These are phyloP conservation scores for Clonostachys solani DNA, from an alignment of 2,329 filamentous ascomycete genomes.

Conservation along the genomic window DNA sequence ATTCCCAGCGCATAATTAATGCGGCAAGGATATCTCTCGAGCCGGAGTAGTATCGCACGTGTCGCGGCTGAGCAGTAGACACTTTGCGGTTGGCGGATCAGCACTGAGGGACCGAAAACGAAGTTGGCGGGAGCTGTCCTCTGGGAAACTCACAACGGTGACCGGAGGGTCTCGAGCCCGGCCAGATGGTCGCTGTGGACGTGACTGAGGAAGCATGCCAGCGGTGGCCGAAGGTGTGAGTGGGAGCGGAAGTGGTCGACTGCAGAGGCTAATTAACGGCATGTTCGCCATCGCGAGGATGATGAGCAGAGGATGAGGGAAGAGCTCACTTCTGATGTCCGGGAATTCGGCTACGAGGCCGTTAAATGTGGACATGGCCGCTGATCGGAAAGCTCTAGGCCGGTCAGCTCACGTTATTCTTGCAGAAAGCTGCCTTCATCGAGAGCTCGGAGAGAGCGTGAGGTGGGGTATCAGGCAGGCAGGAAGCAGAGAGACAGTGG, in stretches of 20 bases:
- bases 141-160: slow-evolving; percentile 58
- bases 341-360: slow-evolving; percentile 74
- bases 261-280: slow-evolving; percentile 19
- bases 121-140: neutral
- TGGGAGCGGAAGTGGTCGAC: slow-evolving; percentile 77
- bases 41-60: slow-evolving; percentile 70
- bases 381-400: neutral
- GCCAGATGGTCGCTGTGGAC: slow-evolving; percentile 86
- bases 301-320: too few relatives aligned
- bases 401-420: too few relatives aligned
- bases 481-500: too few relatives aligned
- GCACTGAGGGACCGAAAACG: neutral
- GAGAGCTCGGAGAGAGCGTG: too few relatives aligned
- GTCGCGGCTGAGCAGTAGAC: slow-evolving; percentile 89
- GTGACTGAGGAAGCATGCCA: slow-evolving; percentile 89
- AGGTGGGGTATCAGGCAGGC: too few relatives aligned
- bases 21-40: slow-evolving; percentile 75
- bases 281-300: slow-evolving; percentile 8
- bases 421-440: too few relatives aligned
- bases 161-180: slow-evolving; percentile 71
- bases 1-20: slow-evolving; percentile 78
- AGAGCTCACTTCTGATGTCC: slow-evolving; percentile 57
- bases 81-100: slow-evolving; percentile 21
- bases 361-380: slow-evolving; percentile 71
- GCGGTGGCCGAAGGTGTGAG: slow-evolving; percentile 50